Base-by-base conservation (phyloP, 805 yeast species). In the Candida koratica region DNA sequence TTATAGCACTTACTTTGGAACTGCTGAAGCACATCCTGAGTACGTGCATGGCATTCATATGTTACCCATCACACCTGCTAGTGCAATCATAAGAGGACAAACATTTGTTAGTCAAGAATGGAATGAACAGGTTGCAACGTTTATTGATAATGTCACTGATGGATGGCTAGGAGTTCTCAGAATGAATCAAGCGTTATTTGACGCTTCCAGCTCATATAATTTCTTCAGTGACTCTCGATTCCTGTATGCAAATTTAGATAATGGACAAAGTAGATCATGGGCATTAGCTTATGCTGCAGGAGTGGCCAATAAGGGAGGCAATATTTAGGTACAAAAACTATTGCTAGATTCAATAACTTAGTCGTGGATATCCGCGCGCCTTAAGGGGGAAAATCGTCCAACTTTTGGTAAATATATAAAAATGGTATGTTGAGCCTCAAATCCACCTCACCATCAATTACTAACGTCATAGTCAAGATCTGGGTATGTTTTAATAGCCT, bases 31-130 rank as follows among this genome's bases (percentile, higher is more conserved):
- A 19, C 61, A 71, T 36, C 56, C 51, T 28, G 81, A 81, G 48
- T 82, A 75, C 55, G 79, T 82, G 31, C 88, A 81, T 45, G 84
- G 85, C 58, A 81, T 81, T 32, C 87, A 82, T 50, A 81, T 83
- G 67, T 64, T 82, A 19, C 90, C 89, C 17, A 67, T 80, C 12
- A 78, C 85, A 0, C 77, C 86, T 2, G 67, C 77, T 7, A 77
- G 85, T 5, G 71, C 81, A 1, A 75, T 69, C 38, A 64, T 79
- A 17, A 65, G 87, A 53, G 59, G 65, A 1, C 67, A 74, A 4
- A 48, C 52, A 2, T 81, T 71, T 56, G 81, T 73, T 7, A 45
- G 58, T 46, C 72, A 81, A 52, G 86, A 81, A 58, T 81, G 84
- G 84, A 56, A 65, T 5, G 63, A 67, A 33, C 73, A 68, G 41